These are phyloP conservation scores for Aspergillus homomorphus DNA, from an alignment of 495 filamentous ascomycete genomes.

Conservation along the genomic window DNA sequence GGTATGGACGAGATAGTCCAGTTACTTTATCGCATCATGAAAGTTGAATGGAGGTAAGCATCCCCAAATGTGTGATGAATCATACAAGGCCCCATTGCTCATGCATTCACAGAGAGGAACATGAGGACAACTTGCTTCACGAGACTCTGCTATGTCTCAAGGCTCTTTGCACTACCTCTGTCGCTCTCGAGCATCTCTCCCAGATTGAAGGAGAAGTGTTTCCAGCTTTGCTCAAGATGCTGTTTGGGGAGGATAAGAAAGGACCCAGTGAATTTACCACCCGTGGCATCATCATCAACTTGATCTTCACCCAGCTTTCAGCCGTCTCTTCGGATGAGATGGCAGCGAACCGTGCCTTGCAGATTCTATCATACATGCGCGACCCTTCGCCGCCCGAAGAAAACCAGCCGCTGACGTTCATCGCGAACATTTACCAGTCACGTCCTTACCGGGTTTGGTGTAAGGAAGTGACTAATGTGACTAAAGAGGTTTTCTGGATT, in stretches of 20 bases:
- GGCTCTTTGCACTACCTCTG: conserved; percentile 85
- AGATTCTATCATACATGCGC: conserved; percentile 72
- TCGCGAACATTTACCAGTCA: conserved; percentile 80
- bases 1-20: conserved; percentile 90
- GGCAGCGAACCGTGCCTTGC: conserved; percentile 54
- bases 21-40: conserved; percentile 84
- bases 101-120: conserved; percentile 70
- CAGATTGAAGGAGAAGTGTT: conserved; percentile 78
- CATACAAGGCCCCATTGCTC: conserved; percentile 17
- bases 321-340: conserved; percentile 50
- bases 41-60: conserved; percentile 90
- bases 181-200: conserved; percentile 76
- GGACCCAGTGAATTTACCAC: conserved; percentile 95
- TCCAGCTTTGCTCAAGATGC: conserved; percentile 78
- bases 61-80: background rate
- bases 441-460: conserved; percentile 92
- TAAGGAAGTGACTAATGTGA: conserved; percentile 86
- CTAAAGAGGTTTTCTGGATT: conserved; percentile 99
- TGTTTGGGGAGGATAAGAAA: conserved; percentile 96
- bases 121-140: conserved; percentile 89
- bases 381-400: conserved; percentile 77
- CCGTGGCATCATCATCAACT: conserved; percentile 76
- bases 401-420: conserved; percentile 75
- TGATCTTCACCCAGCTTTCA: conserved; percentile 82
- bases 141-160: conserved; percentile 93